These are phyloP conservation scores for Amaranthus tricolor DNA, from an alignment of 179 eudicot species.

Conservation along the genomic window DNA sequence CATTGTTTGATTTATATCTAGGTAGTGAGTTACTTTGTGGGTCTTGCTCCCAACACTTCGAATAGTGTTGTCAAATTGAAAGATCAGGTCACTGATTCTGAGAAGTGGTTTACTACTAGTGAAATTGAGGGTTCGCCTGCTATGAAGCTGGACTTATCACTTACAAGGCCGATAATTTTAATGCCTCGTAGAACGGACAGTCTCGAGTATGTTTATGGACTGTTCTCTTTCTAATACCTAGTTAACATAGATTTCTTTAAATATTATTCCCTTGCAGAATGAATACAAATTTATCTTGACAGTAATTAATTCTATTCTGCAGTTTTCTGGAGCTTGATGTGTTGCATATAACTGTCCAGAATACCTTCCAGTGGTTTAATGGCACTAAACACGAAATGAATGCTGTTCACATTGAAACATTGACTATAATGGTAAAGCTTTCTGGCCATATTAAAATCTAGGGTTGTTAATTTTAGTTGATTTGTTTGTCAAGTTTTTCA, in stretches of 20 bases:
- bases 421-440: constrained; percentile 69
- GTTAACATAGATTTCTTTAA: not conserved
- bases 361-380: constrained; percentile 70
- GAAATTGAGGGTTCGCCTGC: constrained; percentile 98
- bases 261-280: not conserved
- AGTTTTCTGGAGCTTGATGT: constrained; percentile 91
- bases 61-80: constrained; percentile 59
- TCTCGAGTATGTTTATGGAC: constrained; percentile 55
- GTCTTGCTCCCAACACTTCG: constrained; percentile 74
- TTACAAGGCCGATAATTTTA: constrained; percentile 82
- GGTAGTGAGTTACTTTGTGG: constrained; percentile 83
- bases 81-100: constrained; percentile 83
- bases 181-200: constrained; percentile 92
- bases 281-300: constrained; percentile 10
- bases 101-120: constrained; percentile 79
- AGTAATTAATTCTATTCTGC: constrained; percentile 27
- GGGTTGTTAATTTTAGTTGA: not conserved
- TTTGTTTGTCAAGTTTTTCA: not conserved
- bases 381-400: constrained; percentile 66
- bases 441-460: constrained; percentile 1
- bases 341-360: constrained; percentile 87
- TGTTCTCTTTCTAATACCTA: not conserved
- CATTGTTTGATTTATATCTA: constrained; percentile 25
- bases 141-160: constrained; percentile 78
- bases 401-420: constrained; percentile 76